These are phyloP conservation scores for Ustilago nuda DNA, from an alignment of 1,284 basidiomycete genomes.

Conservation along the genomic window DNA sequence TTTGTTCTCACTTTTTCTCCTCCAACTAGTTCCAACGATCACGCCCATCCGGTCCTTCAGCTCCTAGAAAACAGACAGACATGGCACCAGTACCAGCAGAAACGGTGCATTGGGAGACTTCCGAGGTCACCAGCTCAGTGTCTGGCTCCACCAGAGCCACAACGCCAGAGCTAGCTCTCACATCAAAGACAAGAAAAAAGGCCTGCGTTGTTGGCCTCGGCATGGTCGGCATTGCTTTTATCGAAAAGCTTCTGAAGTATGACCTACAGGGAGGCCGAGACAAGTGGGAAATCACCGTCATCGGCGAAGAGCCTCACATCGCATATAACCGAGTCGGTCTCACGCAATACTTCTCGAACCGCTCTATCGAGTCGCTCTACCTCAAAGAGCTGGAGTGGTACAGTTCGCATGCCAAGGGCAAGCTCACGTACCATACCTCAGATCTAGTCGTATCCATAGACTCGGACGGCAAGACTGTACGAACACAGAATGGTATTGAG, in stretches of 20 bases:
- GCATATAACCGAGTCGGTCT: constrained; percentile 76
- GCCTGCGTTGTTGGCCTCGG: constrained; percentile 77
- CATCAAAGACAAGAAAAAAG: constrained; percentile 45
- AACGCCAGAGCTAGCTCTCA: constrained; percentile 29
- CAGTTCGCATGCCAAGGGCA: constrained; percentile 65
- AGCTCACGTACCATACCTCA: constrained; percentile 63
- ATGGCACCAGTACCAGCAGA: constrained; percentile 50
- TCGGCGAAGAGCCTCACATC: constrained; percentile 77
- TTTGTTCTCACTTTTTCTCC: background rate
- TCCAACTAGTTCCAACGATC: background rate
- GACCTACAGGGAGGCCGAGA: constrained; percentile 53
- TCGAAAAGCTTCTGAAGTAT: constrained; percentile 63
- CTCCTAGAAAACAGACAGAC: background rate
- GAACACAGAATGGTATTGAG: constrained; percentile 72
- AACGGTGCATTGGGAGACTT: constrained; percentile 11
- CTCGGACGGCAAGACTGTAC: constrained; percentile 71
- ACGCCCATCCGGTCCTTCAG: background rate
- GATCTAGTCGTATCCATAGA: constrained; percentile 73
- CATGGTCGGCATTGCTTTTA: constrained; percentile 77
- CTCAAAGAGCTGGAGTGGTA: constrained; percentile 77
- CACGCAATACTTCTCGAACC: constrained; percentile 77
- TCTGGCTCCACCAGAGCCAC: constrained; percentile 44
- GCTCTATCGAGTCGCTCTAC: constrained; percentile 77
- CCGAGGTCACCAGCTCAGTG: constrained; percentile 20
- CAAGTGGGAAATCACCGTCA: constrained; percentile 54